A percentile compares a stretch with the other conserved stretches of the same genome.
These are phyloP conservation scores for Eucalyptus sp. DNA, from an alignment of 345 rosid genomes.

Conservation along the genomic window DNA sequence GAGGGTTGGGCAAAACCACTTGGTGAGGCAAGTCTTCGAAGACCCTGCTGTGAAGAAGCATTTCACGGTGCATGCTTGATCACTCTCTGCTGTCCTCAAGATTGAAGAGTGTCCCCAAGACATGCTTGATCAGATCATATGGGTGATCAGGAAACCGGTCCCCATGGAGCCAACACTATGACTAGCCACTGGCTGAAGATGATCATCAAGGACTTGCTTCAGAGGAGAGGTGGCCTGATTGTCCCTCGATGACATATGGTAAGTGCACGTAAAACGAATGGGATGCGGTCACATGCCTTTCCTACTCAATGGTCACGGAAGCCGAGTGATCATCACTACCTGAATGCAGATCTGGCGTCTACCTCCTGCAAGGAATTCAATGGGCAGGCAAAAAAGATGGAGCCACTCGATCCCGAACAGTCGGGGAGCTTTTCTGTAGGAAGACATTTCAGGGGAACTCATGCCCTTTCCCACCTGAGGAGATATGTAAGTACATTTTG, in stretches of 20 bases:
- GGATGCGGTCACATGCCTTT: conserved; percentile 17
- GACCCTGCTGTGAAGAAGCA: conserved; percentile 2
- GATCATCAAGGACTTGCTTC: conserved; percentile 6
- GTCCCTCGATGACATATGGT: conserved; percentile 26
- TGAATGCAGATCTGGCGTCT: conserved; percentile 4
- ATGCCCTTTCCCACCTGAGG: conserved; percentile 21
- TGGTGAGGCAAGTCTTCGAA: conserved; percentile 24
- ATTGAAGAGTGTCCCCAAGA: conserved; percentile 3
- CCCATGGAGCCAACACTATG: conserved; percentile 17
- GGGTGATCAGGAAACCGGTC: neutral
- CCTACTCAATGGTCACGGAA: conserved; percentile 8
- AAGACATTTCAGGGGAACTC: conserved; percentile 15
- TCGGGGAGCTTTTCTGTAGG: conserved; percentile 20
- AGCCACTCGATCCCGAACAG: conserved; percentile 8
- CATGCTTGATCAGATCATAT: conserved; percentile 6
- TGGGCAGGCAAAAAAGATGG: conserved; percentile 7
- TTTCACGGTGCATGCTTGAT: conserved; percentile 13
- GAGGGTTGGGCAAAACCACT: conserved; percentile 31
- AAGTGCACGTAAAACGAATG: conserved; percentile 16
- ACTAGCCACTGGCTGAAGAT: neutral
- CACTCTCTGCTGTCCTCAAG: conserved; percentile 11
- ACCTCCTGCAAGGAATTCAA: conserved; percentile 1
- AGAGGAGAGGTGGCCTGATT: conserved; percentile 11
- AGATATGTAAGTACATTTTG: conserved; percentile 8
- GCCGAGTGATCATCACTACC: conserved; percentile 23